phyloP scores from a whole-genome alignment of 2,329 filamentous ascomycete genomes.

The Didymellaceae sp. region DNA sequence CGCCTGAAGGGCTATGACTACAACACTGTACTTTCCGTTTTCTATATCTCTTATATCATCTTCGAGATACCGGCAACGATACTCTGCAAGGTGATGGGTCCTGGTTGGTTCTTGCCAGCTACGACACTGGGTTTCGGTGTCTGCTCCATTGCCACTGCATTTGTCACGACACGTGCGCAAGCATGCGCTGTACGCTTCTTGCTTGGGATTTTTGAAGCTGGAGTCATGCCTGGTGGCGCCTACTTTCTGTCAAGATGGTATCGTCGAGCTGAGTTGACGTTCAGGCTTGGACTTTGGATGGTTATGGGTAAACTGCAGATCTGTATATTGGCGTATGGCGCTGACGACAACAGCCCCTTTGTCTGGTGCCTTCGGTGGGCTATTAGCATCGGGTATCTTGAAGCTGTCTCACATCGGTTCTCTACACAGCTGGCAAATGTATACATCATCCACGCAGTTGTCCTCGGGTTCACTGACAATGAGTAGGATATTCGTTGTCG shows the following conservation, averaged over 20 bases:
- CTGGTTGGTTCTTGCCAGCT: conserved; percentile 71
- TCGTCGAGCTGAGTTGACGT: conserved; percentile 67
- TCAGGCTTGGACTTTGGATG: conserved; percentile 69
- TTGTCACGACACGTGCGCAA: conserved; percentile 60
- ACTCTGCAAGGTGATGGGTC: conserved; percentile 68
- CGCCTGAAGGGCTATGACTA: conserved; percentile 67
- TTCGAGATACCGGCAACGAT: conserved; percentile 73
- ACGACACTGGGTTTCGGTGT: conserved; percentile 67
- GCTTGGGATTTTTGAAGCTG: conserved; percentile 69
- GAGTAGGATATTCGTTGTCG: conserved; percentile 65
- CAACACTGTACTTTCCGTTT: conserved; percentile 69
- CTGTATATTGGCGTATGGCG: too few relatives aligned
- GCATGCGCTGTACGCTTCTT: conserved; percentile 68
- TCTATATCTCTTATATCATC: conserved; percentile 74
- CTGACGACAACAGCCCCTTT: conserved; percentile 57
- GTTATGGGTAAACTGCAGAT: conserved; percentile 56
- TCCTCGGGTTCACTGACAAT: not conserved
- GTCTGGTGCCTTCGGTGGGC: conserved; percentile 71
- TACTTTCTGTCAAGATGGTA: conserved; percentile 77
- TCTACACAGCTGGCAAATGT: conserved; percentile 62
- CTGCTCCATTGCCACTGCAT: conserved; percentile 67
- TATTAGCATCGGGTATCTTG: conserved; percentile 66
- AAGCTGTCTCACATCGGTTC: conserved; percentile 62
- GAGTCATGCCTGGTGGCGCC: conserved; percentile 72
- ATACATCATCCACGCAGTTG: too few relatives aligned